phyloP scores from a whole-genome alignment of 169 alveolate genomes.

The Besnoitia besnoiti region DNA sequence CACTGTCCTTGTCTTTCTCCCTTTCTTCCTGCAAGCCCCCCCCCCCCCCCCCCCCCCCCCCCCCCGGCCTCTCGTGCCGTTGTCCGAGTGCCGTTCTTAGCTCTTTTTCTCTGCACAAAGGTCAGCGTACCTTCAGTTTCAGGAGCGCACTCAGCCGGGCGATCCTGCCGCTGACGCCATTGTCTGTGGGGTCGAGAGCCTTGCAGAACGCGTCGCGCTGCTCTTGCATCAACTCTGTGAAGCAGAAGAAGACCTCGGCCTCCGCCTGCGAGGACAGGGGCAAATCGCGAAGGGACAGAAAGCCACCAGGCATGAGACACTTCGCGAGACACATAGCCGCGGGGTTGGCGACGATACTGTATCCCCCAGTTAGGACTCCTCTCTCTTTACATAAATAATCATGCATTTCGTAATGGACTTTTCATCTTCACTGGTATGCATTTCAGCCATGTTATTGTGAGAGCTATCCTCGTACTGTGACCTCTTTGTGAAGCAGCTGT shows the following conservation, averaged over 20 bases:
- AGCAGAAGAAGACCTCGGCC: constrained; percentile 70
- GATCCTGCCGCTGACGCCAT: constrained; percentile 65
- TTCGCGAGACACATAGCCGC: background rate
- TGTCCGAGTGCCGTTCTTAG: background rate
- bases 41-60: background rate
- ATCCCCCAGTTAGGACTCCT: background rate
- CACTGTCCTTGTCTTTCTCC: background rate
- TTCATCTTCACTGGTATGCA: no score
- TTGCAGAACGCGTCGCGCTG: constrained; percentile 71
- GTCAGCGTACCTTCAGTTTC: constrained; percentile 44
- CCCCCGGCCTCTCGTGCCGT: background rate
- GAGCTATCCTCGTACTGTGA: no score
- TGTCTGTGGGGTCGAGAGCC: constrained; percentile 68
- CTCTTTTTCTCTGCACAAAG: background rate
- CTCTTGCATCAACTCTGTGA: constrained; percentile 71
- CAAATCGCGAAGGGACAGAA: background rate
- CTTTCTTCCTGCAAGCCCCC: background rate
- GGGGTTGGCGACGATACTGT: background rate
- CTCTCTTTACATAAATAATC: background rate
- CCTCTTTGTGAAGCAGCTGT: no score
- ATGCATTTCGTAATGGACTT: no score
- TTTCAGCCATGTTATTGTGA: no score
- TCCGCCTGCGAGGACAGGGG: constrained; percentile 76
- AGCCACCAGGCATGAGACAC: background rate
- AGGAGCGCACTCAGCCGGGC: constrained; percentile 50